Conservation (phyloP, 2,329 filamentous ascomycete species). For the Aspergillus ruber region DNA sequence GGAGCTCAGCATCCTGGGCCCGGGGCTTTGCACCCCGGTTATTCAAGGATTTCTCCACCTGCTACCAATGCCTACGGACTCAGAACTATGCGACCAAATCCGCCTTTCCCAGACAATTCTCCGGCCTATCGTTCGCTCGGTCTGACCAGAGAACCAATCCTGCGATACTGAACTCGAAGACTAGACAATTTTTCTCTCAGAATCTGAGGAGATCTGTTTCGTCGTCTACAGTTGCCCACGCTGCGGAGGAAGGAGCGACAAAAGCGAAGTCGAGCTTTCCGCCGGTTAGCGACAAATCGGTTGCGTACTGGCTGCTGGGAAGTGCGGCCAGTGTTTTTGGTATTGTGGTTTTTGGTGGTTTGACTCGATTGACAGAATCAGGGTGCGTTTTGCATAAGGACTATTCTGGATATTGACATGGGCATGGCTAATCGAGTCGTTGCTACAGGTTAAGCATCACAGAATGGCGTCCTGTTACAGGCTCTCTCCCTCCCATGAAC, state of each 20-base stretch:
- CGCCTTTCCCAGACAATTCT: constrained; percentile 25
- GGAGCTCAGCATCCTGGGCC: constrained; percentile 25
- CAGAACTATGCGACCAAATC: constrained; percentile 24
- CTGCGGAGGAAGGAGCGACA: constrained; percentile 16
- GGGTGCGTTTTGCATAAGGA: constrained; percentile 52
- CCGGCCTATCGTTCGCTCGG: constrained; percentile 20
- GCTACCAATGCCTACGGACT: constrained; percentile 35
- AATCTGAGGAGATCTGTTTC: constrained; percentile 17
- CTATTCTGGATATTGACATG: neutral
- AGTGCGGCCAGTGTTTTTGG: constrained; percentile 93
- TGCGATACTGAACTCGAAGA: constrained; percentile 15
- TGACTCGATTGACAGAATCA: constrained; percentile 92
- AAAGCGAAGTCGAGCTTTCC: constrained; percentile 42
- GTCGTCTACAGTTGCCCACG: constrained; percentile 13
- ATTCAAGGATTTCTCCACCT: constrained; percentile 35
- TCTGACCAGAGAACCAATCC: constrained; percentile 21
- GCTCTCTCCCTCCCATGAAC: constrained; percentile 76
- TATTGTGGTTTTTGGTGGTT: constrained; percentile 88
- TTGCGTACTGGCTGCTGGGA: constrained; percentile 87
- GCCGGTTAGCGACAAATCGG: constrained; percentile 63
- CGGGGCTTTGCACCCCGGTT: constrained; percentile 30
- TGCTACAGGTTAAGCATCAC: constrained; percentile 78
- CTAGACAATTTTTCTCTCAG: constrained; percentile 24
- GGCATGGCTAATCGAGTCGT: constrained; percentile 6
- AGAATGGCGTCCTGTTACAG: constrained; percentile 96